These are phyloP conservation scores for Aspergillus calidoustus DNA, from an alignment of 2,329 filamentous ascomycete species.

Conservation along the genomic window DNA sequence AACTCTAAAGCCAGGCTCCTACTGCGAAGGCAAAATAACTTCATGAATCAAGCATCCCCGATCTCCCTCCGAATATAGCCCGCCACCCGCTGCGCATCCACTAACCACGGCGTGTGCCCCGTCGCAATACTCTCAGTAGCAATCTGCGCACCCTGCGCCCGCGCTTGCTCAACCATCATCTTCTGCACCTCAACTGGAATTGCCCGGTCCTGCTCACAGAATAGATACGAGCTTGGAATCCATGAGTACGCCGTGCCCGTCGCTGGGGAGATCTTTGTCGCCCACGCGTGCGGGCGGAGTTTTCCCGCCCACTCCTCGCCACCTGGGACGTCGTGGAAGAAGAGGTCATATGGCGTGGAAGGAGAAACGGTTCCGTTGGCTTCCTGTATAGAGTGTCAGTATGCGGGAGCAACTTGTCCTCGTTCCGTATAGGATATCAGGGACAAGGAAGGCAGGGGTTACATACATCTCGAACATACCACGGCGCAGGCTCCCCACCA, in stretches of 20 bases:
- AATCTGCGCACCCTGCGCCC: slow-evolving; percentile 31
- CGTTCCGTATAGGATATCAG: neutral
- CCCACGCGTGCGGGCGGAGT: slow-evolving; percentile 38
- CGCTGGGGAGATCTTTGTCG: slow-evolving; percentile 33
- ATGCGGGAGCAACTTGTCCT: neutral
- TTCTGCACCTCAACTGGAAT: slow-evolving; percentile 37
- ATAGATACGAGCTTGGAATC: slow-evolving; percentile 33
- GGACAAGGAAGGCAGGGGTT: neutral
- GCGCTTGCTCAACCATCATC: slow-evolving; percentile 36
- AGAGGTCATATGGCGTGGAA: slow-evolving; percentile 29
- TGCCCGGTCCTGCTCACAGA: slow-evolving; percentile 37
- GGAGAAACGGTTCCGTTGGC: slow-evolving; percentile 31
- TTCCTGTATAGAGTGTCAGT: slow-evolving; percentile 18
- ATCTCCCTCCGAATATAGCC: neutral
- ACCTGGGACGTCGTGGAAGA: slow-evolving; percentile 39
- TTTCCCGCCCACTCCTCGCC: slow-evolving; percentile 33
- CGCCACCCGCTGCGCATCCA: neutral
- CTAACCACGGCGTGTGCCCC: slow-evolving; percentile 38
- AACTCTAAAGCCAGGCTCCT: too few relatives aligned
- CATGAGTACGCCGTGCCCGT: slow-evolving; percentile 32
- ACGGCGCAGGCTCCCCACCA: slow-evolving; percentile 33
- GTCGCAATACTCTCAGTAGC: slow-evolving; percentile 36
- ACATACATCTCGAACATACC: slow-evolving; percentile 38
- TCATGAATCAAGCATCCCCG: neutral
- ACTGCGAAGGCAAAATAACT: too few relatives aligned